A percentile compares a stretch with the other conserved stretches of the same genome.
Evolutionary conservation across 129 eudicot genomes (phyloP).

Genomic region (Calendula officinalis): DNA sequence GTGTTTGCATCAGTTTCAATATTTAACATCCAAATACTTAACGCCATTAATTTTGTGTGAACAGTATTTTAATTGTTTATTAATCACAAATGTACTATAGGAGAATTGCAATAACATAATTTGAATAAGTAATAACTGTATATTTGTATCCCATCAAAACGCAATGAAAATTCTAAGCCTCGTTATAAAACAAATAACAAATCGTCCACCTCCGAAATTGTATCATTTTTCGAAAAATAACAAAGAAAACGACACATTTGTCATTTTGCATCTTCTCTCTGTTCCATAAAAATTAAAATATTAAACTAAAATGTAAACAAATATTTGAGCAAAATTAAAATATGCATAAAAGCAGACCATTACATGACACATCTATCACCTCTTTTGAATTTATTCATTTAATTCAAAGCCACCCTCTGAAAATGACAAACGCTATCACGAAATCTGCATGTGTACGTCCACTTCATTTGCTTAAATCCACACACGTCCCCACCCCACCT

Average conservation of each 20-base stretch:
- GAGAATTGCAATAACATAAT: too few relatives aligned
- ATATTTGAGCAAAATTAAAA: background rate
- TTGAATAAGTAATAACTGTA: too few relatives aligned
- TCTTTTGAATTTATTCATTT: constrained; percentile 27
- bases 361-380: constrained; percentile 24
- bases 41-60: too few relatives aligned
- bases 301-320: background rate
- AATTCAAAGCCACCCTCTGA: constrained; percentile 23
- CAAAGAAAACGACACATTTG: constrained; percentile 24
- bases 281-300: constrained; percentile 2
- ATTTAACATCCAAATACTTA: too few relatives aligned
- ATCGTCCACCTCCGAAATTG: constrained; percentile 11
- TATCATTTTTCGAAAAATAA: constrained; percentile 1
- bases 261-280: constrained; percentile 1
- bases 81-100: too few relatives aligned
- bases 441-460: constrained; percentile 41
- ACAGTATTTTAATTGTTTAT: too few relatives aligned
- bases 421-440: constrained; percentile 42
- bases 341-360: background rate
- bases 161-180: too few relatives aligned
- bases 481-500: constrained; percentile 30
- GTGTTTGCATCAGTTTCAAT: too few relatives aligned
- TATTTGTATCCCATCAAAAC: too few relatives aligned
- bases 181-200: background rate
- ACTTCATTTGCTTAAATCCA: constrained; percentile 31